Percentiles rank a stretch among this genome's conserved stretches.
phyloP scores from a whole-genome alignment of 306 rosid species.

The Lathyrus aphaca region DNA sequence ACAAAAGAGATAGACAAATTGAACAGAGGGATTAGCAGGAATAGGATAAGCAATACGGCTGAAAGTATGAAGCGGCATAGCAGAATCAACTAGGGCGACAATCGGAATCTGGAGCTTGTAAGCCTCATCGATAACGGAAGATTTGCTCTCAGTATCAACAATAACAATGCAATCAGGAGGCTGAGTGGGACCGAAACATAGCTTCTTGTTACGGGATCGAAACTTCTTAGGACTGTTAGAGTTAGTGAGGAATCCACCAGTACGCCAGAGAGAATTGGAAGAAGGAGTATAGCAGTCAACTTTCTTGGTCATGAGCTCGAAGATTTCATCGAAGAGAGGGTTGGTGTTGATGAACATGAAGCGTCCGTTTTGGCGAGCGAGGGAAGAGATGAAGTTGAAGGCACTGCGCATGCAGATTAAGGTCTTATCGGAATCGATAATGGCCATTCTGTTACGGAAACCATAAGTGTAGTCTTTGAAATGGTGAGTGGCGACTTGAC shows the following conservation, averaged over 20 bases:
- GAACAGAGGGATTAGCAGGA: constrained; percentile 72
- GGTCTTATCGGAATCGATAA: constrained; percentile 77
- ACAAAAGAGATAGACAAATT: constrained; percentile 74
- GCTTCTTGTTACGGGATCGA: constrained; percentile 71
- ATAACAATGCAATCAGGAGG: constrained; percentile 80
- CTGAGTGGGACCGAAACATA: constrained; percentile 67
- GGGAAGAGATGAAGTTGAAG: constrained; percentile 64
- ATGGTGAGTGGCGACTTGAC: constrained; percentile 64
- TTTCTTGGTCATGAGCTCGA: constrained; percentile 67
- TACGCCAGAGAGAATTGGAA: constrained; percentile 63
- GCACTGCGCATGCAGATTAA: constrained; percentile 79
- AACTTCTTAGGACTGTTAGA: constrained; percentile 82
- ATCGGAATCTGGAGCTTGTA: constrained; percentile 67
- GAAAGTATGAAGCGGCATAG: constrained; percentile 57
- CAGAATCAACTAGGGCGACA: constrained; percentile 75
- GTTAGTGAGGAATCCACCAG: constrained; percentile 82
- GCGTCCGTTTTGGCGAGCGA: constrained; percentile 65
- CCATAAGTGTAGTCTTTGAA: constrained; percentile 76
- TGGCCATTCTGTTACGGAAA: constrained; percentile 65
- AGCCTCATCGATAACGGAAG: constrained; percentile 71
- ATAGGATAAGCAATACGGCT: constrained; percentile 70
- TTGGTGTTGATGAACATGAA: constrained; percentile 91
- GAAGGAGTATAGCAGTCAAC: constrained; percentile 61
- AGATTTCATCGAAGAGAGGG: constrained; percentile 73
- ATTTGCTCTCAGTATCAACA: constrained; percentile 65